A percentile compares a stretch with the other conserved stretches of the same genome.
Conservation (phyloP, 768 basidiomycete species). For the Collybiopsis luxurians region DNA sequence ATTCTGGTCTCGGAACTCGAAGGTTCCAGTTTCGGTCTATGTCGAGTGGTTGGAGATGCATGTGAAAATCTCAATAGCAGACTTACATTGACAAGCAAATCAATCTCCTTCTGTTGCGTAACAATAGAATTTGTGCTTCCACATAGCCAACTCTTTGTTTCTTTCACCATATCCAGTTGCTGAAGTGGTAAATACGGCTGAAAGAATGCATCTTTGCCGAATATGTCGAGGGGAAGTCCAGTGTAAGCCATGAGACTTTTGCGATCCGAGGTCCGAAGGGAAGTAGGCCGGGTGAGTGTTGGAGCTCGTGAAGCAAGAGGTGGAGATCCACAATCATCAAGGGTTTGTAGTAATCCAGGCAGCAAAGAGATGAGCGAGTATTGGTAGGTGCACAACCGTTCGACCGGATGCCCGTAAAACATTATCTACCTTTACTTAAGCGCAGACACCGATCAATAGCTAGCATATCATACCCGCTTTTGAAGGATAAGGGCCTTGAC, state of each 20-base stretch:
- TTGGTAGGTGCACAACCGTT: constrained; percentile 94
- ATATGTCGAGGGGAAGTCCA: constrained; percentile 92
- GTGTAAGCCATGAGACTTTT: constrained; percentile 89
- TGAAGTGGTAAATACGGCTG: constrained; percentile 97
- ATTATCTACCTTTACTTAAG: constrained; percentile 62
- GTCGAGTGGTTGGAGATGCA: neutral
- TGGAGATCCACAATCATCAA: constrained; percentile 92
- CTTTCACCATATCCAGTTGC: constrained; percentile 84
- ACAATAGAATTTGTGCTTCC: constrained; percentile 97
- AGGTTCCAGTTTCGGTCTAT: constrained; percentile 80
- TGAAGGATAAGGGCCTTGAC: constrained; percentile 94
- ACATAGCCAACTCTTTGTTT: constrained; percentile 82
- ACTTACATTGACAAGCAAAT: constrained; percentile 84
- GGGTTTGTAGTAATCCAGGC: constrained; percentile 83
- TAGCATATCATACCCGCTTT: constrained; percentile 61
- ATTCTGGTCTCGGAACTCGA: constrained; percentile 85
- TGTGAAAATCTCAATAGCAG: neutral
- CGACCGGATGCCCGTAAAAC: constrained; percentile 96
- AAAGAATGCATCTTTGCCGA: constrained; percentile 95
- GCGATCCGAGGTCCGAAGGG: constrained; percentile 83
- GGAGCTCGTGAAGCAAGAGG: constrained; percentile 67
- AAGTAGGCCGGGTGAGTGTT: constrained; percentile 62
- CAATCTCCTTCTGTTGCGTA: constrained; percentile 88
- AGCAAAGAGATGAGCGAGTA: constrained; percentile 94
- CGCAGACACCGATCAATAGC: neutral